These are phyloP conservation scores for Hericium alpestre DNA, from an alignment of 768 basidiomycete species.

Conservation along the genomic window DNA sequence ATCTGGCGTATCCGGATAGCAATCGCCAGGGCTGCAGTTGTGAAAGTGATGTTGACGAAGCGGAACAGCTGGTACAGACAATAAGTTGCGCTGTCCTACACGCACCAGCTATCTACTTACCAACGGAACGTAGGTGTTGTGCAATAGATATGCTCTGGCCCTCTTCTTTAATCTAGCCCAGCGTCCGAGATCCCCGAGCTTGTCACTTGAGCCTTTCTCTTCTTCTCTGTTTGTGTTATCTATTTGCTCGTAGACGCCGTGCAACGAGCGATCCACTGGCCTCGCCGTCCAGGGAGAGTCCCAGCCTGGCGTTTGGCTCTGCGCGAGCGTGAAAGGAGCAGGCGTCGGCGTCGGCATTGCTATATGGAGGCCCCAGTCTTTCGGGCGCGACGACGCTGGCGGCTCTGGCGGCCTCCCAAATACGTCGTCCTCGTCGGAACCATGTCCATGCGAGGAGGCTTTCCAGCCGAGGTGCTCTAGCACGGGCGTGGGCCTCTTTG, in stretches of 20 bases:
- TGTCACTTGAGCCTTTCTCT: slow-evolving; percentile 9
- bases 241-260: slow-evolving; percentile 4
- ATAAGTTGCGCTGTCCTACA: neutral
- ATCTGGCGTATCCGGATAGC: slow-evolving; percentile 62
- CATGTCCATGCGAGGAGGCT: neutral
- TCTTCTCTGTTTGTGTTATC: slow-evolving; percentile 7
- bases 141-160: slow-evolving; percentile 56
- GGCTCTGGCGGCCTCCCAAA: slow-evolving; percentile 16
- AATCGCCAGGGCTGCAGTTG: slow-evolving; percentile 65
- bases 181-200: slow-evolving; percentile 10
- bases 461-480: neutral
- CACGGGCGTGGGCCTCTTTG: neutral
- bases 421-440: slow-evolving; percentile 2
- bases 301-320: slow-evolving; percentile 53
- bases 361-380: slow-evolving; percentile 15
- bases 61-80: slow-evolving; percentile 56
- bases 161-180: slow-evolving; percentile 32
- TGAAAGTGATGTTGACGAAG: slow-evolving; percentile 75
- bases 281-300: slow-evolving; percentile 55
- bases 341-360: slow-evolving; percentile 24
- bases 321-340: slow-evolving; percentile 39
- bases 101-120: slow-evolving; percentile 29
- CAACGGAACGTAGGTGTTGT: slow-evolving; percentile 70
- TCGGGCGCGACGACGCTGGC: slow-evolving; percentile 3
- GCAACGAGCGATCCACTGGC: slow-evolving; percentile 11